Conservation (phyloP, 108 stramenopile species). For the Skeletonema costatum region DNA sequence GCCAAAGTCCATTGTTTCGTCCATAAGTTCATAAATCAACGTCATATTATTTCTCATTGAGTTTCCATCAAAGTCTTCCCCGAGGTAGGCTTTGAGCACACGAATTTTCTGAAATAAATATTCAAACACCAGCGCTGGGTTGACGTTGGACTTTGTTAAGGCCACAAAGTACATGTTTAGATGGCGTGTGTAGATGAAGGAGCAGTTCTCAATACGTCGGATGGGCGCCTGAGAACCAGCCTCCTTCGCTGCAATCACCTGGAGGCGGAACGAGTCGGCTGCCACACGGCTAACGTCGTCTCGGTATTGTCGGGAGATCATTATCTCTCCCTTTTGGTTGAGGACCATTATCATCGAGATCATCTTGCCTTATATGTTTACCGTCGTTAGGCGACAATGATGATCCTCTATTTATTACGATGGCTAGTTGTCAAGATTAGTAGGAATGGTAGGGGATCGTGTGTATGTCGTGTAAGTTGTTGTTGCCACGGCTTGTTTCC, state of each 20-base stretch:
- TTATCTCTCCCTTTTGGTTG: slow-evolving; percentile 92
- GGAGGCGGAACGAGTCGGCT: slow-evolving; percentile 89
- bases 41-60: slow-evolving; percentile 98
- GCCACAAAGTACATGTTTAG: slow-evolving; percentile 98
- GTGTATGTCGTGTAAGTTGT: background rate
- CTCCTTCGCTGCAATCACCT: slow-evolving; percentile 96
- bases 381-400: background rate
- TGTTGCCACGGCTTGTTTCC: background rate
- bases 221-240: slow-evolving; percentile 95
- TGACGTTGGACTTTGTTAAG: slow-evolving; percentile 95
- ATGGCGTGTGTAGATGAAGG: slow-evolving; percentile 97
- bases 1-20: slow-evolving; percentile 99
- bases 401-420: background rate
- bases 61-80: slow-evolving; percentile 96
- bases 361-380: slow-evolving; percentile 53
- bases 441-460: background rate
- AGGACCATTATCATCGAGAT: slow-evolving; percentile 93
- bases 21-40: slow-evolving; percentile 98
- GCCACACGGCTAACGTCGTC: slow-evolving; percentile 89
- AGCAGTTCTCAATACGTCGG: slow-evolving; percentile 92
- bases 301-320: slow-evolving; percentile 92
- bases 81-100: slow-evolving; percentile 97
- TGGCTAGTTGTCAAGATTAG: background rate
- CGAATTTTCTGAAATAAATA: slow-evolving; percentile 94
- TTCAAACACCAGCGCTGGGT: slow-evolving; percentile 97